Evolutionary conservation across 441 rosid genomes (phyloP), one percentile per base, ranked within the genome.

Genomic region (Erodium chrysanthum): DNA sequence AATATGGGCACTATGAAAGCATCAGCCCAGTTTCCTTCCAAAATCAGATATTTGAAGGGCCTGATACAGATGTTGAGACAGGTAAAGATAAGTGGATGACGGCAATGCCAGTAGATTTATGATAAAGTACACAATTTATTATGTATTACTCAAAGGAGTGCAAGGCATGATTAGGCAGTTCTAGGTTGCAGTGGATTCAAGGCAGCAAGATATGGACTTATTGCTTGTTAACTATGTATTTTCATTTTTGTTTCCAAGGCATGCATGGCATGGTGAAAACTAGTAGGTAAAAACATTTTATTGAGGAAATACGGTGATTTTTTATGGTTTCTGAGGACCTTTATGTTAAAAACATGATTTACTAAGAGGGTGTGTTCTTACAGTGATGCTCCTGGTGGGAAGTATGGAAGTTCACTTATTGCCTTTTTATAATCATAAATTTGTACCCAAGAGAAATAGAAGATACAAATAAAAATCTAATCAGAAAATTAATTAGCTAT

Each of bases 31-130:
- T 79, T 67, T 65, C 87, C 68, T 88, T 95, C 75, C 95, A 83
- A 33, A 90, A 70, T 76, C 99, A 95, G 82, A 85, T 95, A 66
- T 95, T 87, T 78, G 99, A 95, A 85, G 99, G 97, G 15, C 99
- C 97, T 0, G 99, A 88, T 70, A 88, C 94, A 33, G 94, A 95
- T 81, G 75, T 91, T 48, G 97, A 95, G 86, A 95, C 97, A 20
- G 99, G 99, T 95, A 73, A 10, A 56, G 58, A n/a, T n/a, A n/a
- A n/a, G n/a, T n/a, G n/a, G n/a, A n/a, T 23, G 7, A 22, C 6
- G 11, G 62, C 23, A 58, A 58, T 58, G 10, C 62, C 27, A 58
- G 4, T 21, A 23, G 62, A 21, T 58, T 29, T 20, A 21, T 21
- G 62, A 58, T 58, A 58, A 58, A 58, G 62, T 29, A 21, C 21